phyloP scores from a whole-genome alignment of 441 rosid genomes.

The Euphorbia schlechtendalii region DNA sequence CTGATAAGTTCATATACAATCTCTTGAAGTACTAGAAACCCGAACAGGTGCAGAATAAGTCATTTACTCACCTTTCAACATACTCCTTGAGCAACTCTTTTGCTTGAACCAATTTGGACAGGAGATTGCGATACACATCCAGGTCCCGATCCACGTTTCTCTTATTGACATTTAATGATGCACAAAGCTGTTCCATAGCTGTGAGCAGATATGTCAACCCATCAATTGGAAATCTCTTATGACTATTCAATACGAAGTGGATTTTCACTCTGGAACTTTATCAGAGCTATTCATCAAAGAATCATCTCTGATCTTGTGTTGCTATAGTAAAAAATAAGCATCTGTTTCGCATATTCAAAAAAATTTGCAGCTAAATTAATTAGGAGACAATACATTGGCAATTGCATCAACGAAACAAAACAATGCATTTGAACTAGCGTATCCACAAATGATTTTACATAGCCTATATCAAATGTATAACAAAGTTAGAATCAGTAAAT shows the following conservation, averaged over 20 bases:
- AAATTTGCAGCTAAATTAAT: not conserved
- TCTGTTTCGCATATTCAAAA: not conserved
- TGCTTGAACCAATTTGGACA: constrained; percentile 93
- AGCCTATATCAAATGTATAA: not conserved
- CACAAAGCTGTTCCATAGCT: constrained; percentile 64
- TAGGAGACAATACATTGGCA: not conserved
- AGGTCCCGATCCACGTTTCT: constrained; percentile 95
- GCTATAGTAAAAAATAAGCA: not conserved
- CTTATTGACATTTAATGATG: constrained; percentile 75
- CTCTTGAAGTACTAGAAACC: not conserved
- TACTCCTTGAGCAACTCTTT: constrained; percentile 93
- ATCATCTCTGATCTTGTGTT: not conserved
- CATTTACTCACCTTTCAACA: constrained; percentile 59
- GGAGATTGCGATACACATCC: constrained; percentile 90
- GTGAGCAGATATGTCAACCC: constrained; percentile 20
- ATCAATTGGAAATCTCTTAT: constrained; percentile 4
- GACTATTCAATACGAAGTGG: not conserved
- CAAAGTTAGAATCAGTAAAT: not conserved
- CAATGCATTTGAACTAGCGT: not conserved
- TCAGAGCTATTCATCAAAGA: not conserved
- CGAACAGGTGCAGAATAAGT: not conserved
- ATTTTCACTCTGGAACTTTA: constrained; percentile 5
- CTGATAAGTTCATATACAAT: not conserved
- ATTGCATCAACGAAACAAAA: not conserved
- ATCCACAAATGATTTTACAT: not conserved